phyloP scores from a whole-genome alignment of 2,329 filamentous ascomycete species.

The Cordyceps javanica region DNA sequence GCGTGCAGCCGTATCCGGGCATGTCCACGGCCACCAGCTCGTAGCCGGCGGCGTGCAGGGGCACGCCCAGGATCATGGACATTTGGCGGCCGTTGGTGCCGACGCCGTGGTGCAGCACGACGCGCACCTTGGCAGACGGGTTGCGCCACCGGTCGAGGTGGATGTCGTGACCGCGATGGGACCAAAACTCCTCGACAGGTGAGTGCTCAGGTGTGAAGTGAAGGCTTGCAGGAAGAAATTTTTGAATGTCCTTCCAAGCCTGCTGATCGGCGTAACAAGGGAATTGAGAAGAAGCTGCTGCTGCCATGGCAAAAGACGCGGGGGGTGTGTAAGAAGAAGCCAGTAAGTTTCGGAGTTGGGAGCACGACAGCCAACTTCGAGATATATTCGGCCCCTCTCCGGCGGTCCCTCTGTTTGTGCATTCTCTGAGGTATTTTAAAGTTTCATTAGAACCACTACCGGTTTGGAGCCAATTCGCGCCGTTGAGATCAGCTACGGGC shows the following conservation, averaged over 20 bases:
- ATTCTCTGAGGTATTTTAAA: too few species aligned
- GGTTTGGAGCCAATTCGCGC: too few species aligned
- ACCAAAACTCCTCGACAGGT: neutral
- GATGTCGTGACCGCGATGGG: neutral
- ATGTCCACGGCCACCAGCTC: neutral
- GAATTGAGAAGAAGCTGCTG: too few species aligned
- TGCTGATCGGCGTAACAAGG: constrained; percentile 1
- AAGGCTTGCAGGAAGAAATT: neutral
- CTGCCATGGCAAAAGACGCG: too few species aligned
- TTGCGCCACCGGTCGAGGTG: constrained; percentile 6
- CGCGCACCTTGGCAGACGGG: neutral
- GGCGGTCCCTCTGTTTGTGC: too few species aligned
- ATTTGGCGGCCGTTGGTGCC: constrained; percentile 4
- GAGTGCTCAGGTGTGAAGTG: neutral
- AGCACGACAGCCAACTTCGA: too few species aligned
- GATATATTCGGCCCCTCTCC: too few species aligned
- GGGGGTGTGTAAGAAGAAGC: too few species aligned
- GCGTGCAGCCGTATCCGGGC: constrained; percentile 2
- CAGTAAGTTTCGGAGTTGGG: too few species aligned
- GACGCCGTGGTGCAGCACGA: constrained; percentile 5
- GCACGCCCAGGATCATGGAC: constrained; percentile 1
- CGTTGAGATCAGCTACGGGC: too few species aligned
- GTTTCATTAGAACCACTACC: too few species aligned
- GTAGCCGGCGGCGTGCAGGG: neutral
- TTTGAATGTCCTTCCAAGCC: constrained; percentile 3